Conservation (phyloP, 257 asterid genomes). For the Solanum chiquidenum region DNA sequence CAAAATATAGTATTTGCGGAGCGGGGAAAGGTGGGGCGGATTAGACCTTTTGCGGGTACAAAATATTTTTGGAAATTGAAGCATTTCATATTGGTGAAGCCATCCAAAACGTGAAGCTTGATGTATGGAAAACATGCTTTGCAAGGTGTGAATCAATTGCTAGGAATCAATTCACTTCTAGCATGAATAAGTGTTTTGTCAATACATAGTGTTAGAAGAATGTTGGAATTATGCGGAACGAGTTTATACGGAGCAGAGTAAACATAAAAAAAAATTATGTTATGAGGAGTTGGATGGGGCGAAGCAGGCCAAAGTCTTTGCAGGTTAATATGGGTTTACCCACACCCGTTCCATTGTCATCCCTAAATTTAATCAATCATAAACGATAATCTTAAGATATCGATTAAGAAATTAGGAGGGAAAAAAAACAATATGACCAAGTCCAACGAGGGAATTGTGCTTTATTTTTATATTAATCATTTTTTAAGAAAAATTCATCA, state of each 20-base stretch:
- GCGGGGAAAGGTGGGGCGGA: too few relatives aligned
- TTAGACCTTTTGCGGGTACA: too few relatives aligned
- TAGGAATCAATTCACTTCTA: neutral
- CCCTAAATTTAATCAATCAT: too few relatives aligned
- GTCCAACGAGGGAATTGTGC: neutral
- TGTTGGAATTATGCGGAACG: neutral
- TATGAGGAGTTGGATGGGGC: too few relatives aligned
- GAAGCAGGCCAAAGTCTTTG: too few relatives aligned
- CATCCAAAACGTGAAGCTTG: too few relatives aligned
- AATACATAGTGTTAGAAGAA: too few relatives aligned
- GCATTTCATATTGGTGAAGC: too few relatives aligned
- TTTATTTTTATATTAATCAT: neutral
- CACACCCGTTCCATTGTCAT: neutral
- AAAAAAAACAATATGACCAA: neutral
- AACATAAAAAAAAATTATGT: neutral
- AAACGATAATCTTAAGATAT: neutral
- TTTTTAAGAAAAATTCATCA: neutral
- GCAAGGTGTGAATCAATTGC: neutral
- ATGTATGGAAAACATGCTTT: too few relatives aligned
- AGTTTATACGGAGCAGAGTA: accelerated
- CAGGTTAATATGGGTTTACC: too few relatives aligned
- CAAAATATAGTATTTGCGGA: too few relatives aligned
- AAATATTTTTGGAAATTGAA: too few relatives aligned
- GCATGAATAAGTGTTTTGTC: neutral
- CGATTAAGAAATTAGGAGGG: neutral